A percentile compares a stretch with the other conserved stretches of the same genome.
phyloP scores from a whole-genome alignment of 2,329 filamentous ascomycete genomes.

The Coccinonectria pachysandricola region DNA sequence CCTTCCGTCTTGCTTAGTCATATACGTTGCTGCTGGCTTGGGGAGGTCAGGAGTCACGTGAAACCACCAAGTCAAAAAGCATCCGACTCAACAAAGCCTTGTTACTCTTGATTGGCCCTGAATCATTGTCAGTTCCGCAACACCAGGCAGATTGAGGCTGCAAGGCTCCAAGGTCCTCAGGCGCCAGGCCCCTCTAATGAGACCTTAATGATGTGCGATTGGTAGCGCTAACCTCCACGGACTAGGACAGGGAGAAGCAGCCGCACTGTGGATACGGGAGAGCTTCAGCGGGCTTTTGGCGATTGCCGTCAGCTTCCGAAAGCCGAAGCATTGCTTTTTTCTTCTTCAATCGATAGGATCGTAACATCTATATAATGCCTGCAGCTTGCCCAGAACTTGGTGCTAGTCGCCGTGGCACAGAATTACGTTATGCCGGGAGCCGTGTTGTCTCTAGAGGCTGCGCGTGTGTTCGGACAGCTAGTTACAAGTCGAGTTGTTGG shows the following conservation, averaged over 20 bases:
- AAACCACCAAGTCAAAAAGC: conserved; percentile 1
- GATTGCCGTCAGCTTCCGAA: conserved; percentile 7
- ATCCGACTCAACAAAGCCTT: background rate
- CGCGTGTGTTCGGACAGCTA: too few species aligned
- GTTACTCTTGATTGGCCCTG: conserved; percentile 11
- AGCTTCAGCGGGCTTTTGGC: conserved; percentile 9
- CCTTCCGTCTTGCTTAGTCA: conserved; percentile 15
- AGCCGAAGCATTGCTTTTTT: conserved; percentile 3
- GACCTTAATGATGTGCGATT: conserved; percentile 8
- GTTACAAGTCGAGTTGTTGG: too few species aligned
- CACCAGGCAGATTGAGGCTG: conserved; percentile 9
- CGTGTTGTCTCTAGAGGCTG: too few species aligned
- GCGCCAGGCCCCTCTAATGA: conserved; percentile 8
- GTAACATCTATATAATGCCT: too few species aligned
- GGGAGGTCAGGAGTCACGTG: conserved; percentile 15
- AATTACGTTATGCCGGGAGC: too few species aligned
- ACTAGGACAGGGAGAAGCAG: conserved; percentile 3
- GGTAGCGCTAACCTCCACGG: conserved; percentile 6
- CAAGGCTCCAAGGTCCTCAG: conserved; percentile 11
- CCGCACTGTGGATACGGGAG: conserved; percentile 12
- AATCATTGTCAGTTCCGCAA: conserved; percentile 1
- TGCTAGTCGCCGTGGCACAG: too few species aligned
- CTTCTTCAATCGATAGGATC: too few species aligned
- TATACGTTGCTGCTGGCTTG: background rate
- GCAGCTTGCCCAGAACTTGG: too few species aligned